These are phyloP conservation scores for Hericium rajendrae DNA, from an alignment of 768 basidiomycete genomes.

Conservation along the genomic window DNA sequence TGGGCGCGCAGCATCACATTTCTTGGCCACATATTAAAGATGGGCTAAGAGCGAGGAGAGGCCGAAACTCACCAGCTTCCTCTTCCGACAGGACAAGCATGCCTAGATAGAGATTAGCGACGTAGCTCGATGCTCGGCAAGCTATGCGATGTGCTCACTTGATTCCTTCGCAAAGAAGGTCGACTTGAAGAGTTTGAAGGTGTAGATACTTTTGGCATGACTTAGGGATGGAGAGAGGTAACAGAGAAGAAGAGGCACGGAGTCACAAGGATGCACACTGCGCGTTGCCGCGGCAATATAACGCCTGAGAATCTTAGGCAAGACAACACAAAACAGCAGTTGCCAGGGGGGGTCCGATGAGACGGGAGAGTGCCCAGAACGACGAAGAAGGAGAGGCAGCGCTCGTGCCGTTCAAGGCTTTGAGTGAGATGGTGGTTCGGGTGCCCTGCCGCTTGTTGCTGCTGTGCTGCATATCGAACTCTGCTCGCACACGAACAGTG, in stretches of 20 bases:
- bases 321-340: not conserved
- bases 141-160: slow-evolving; percentile 30
- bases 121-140: not conserved
- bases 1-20: slow-evolving; percentile 82
- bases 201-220: slow-evolving; percentile 60
- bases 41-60: slow-evolving; percentile 1
- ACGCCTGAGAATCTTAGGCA: not conserved
- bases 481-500: no score
- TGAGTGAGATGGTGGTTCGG: no score
- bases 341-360: not conserved
- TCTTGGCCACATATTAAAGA: slow-evolving; percentile 31
- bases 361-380: not conserved
- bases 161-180: slow-evolving; percentile 69
- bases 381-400: no score
- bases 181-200: slow-evolving; percentile 34
- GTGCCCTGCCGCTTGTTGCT: no score
- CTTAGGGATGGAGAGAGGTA: not conserved
- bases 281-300: not conserved
- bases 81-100: slow-evolving; percentile 72
- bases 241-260: slow-evolving; percentile 6
- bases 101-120: slow-evolving; percentile 33
- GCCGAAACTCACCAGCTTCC: slow-evolving; percentile 57
- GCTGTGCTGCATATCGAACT: no score
- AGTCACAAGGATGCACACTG: slow-evolving; percentile 2
- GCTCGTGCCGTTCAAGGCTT: no score